These are phyloP conservation scores for Anastatica hierochuntica DNA, from an alignment of 345 rosid genomes.

Conservation along the genomic window DNA sequence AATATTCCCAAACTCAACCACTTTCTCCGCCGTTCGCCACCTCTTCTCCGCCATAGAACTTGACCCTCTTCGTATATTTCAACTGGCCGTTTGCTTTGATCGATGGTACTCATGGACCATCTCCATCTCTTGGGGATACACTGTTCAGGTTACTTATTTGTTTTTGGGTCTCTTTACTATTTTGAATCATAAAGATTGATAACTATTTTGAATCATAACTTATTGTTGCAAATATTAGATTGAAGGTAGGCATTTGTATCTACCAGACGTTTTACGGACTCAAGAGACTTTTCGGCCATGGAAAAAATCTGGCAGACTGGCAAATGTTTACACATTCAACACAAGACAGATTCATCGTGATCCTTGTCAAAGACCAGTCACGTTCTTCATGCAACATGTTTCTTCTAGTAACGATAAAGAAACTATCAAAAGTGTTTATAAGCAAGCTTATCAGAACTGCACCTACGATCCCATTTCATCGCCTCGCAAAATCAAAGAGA, in stretches of 20 bases:
- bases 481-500: conserved; percentile 49
- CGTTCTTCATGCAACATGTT: conserved; percentile 48
- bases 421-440: conserved; percentile 38
- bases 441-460: conserved; percentile 41
- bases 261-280: conserved; percentile 39
- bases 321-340: conserved; percentile 45
- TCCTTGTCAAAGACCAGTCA: conserved; percentile 58
- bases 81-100: conserved; percentile 73
- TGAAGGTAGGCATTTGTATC: conserved; percentile 26
- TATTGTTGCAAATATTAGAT: conserved; percentile 14
- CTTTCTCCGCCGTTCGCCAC: conserved; percentile 36
- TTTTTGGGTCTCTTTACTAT: too few relatives aligned
- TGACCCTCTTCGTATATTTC: conserved; percentile 65
- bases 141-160: conserved; percentile 39
- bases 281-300: conserved; percentile 64
- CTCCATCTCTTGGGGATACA: conserved; percentile 79
- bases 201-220: too few relatives aligned
- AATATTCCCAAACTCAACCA: conserved; percentile 64
- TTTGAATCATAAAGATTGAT: too few relatives aligned
- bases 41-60: conserved; percentile 37
- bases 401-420: conserved; percentile 14
- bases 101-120: conserved; percentile 74
- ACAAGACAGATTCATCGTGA: conserved; percentile 41
- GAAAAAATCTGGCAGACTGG: conserved; percentile 25
- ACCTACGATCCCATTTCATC: conserved; percentile 31